A percentile compares a stretch with the other conserved stretches of the same genome.
Conservation (phyloP, 345 rosid genomes). For the Psidium guajava region DNA sequence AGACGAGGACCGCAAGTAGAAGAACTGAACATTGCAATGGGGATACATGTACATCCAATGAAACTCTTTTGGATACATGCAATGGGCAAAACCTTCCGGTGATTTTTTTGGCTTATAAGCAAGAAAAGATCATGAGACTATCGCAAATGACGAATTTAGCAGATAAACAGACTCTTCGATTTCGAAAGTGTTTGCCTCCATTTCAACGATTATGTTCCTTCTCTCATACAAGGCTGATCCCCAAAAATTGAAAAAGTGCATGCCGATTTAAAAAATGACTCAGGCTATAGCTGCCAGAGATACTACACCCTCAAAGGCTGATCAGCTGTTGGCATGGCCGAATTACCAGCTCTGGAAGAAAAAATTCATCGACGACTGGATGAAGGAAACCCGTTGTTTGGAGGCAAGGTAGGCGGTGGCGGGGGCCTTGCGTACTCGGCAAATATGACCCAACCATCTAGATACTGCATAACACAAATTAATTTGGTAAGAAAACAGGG, state of each 20-base stretch:
- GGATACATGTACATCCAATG: background rate
- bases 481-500: background rate
- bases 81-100: background rate
- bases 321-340: background rate
- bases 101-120: background rate
- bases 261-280: background rate
- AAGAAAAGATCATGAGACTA: background rate
- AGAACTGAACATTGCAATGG: background rate
- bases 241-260: background rate
- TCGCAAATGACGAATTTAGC: background rate
- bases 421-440: conserved; percentile 41
- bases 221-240: background rate
- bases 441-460: conserved; percentile 57
- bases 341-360: background rate
- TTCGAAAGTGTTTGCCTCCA: background rate
- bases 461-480: conserved; percentile 20
- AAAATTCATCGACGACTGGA: background rate
- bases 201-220: background rate
- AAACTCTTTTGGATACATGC: background rate
- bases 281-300: background rate
- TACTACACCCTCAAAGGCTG: background rate
- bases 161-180: background rate
- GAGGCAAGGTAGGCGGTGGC: conserved; percentile 5
- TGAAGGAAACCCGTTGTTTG: conserved; percentile 2
- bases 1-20: background rate